These are phyloP conservation scores for Neoboletus magnificus DNA, from an alignment of 768 basidiomycete species.

Conservation along the genomic window DNA sequence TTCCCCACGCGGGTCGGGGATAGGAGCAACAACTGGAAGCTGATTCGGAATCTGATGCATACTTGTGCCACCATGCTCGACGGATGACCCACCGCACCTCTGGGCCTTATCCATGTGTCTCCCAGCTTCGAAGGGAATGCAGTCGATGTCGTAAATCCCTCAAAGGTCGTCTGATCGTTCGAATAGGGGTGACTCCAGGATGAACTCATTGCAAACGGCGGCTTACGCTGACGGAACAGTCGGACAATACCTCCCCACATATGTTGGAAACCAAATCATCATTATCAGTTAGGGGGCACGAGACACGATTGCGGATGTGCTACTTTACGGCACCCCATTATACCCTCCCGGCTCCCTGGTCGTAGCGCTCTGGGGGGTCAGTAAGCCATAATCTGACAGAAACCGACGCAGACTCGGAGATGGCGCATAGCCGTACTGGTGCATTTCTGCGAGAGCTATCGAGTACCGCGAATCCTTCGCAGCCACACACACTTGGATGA, in stretches of 20 bases:
- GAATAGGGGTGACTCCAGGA: not conserved
- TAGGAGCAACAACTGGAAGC: not conserved
- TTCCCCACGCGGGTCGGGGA: not conserved
- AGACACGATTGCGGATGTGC: not conserved
- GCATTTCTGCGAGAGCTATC: conserved; percentile 70
- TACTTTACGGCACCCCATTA: not conserved
- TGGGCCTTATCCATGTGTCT: conserved; percentile 5
- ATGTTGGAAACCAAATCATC: not conserved
- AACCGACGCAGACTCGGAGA: conserved; percentile 30
- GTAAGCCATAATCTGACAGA: conserved; percentile 24
- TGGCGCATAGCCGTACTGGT: conserved; percentile 50
- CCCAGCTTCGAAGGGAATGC: not conserved
- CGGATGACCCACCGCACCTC: not conserved
- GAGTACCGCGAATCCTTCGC: conserved; percentile 59
- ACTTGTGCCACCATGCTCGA: conserved; percentile 2
- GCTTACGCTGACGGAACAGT: not conserved
- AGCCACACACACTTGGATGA: conserved; percentile 56
- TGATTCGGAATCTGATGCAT: too few relatives aligned
- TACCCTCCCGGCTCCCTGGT: not conserved
- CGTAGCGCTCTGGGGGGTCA: not conserved
- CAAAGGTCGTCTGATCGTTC: too few relatives aligned
- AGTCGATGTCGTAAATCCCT: not conserved
- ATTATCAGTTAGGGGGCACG: not conserved
- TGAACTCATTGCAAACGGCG: not conserved
- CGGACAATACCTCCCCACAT: not conserved